Percentiles rank a stretch among this genome's conserved stretches.
Evolutionary conservation across 805 yeast genomes (phyloP).

Genomic region (Kodamaea hsintzibuensis): DNA sequence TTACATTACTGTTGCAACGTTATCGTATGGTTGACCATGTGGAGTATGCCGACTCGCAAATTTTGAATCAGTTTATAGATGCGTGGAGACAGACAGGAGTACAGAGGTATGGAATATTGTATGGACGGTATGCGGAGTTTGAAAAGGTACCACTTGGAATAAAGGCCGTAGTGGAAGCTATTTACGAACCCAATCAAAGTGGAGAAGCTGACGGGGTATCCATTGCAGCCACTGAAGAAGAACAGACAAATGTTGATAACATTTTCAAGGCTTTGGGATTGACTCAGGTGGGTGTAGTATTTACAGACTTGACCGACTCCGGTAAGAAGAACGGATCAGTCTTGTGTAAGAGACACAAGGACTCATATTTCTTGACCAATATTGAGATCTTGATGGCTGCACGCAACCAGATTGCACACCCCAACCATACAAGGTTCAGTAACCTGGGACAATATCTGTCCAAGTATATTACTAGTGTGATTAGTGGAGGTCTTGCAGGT

Average conservation of each 20-base stretch:
- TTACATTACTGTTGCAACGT: conserved; percentile 84
- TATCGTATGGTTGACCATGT: conserved; percentile 98
- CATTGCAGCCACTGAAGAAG: conserved; percentile 58
- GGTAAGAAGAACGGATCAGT: conserved; percentile 89
- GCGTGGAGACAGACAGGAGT: conserved; percentile 87
- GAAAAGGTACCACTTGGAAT: conserved; percentile 89
- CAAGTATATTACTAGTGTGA: conserved; percentile 89
- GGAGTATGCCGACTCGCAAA: conserved; percentile 73
- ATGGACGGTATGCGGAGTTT: conserved; percentile 78
- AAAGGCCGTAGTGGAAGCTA: conserved; percentile 91
- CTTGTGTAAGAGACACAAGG: conserved; percentile 87
- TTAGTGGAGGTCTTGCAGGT: conserved; percentile 84
- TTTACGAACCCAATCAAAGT: conserved; percentile 88
- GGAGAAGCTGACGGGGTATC: conserved; percentile 86
- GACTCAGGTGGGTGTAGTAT: conserved; percentile 75
- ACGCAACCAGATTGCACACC: conserved; percentile 63
- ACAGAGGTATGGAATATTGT: conserved; percentile 83
- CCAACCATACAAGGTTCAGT: conserved; percentile 64
- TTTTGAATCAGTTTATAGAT: conserved; percentile 83
- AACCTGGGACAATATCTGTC: conserved; percentile 72
- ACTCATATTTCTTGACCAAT: conserved; percentile 87
- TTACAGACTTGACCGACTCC: conserved; percentile 86
- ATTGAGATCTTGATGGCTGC: conserved; percentile 85
- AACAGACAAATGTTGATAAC: conserved; percentile 42
- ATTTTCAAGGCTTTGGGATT: conserved; percentile 64